Evolutionary conservation across 495 filamentous ascomycete genomes (phyloP), one percentile per base, ranked within the genome.

Genomic region (Xylaria sp.): DNA sequence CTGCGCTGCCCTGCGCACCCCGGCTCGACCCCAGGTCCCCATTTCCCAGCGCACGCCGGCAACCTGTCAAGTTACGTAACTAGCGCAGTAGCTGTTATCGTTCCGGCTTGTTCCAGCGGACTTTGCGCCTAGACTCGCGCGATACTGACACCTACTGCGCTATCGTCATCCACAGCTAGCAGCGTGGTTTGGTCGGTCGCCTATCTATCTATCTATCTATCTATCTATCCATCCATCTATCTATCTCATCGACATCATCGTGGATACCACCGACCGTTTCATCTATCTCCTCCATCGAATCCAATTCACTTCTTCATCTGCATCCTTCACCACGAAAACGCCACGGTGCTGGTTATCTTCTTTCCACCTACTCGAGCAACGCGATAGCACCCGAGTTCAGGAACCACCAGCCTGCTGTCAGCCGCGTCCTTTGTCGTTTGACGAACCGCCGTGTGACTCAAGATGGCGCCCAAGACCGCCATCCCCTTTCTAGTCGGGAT

Each of bases 401-500:
- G 26, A 17, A 29, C 52, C 52, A 6, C 26, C 29, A 46, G 44
- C n/a, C 64, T 50, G 58, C 64, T 67, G 70, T 63, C 21, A 40
- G 69, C 50, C 43, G 59, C 44, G 48, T 67, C 57, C 33, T 33
- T n/a, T 53, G 61, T 62, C 37, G 29, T 61, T 40, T 33, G 58
- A 26, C 57, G 31, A 69, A 17, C 8, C 33, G 35, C 26, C 48
- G 31, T 69, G 50, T 52, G 43, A 46, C 55, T 65, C 72, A 70
- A 21, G 35, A 84, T 87, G 85, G 74, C 83, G 62, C 69, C 78
- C 55, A 88, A 87, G 75, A 88, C 90, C 11, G 72, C 91, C 40
- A 89, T 97, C 73, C 93, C 93, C 7, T 87, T 97, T 74, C 85
- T 97, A 72, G 92, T 98, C 76, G 90, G 86, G 71, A 96, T 97